Base-by-base conservation (phyloP, 2,329 filamentous ascomycete genomes). In the Biscogniauxia sp. region DNA sequence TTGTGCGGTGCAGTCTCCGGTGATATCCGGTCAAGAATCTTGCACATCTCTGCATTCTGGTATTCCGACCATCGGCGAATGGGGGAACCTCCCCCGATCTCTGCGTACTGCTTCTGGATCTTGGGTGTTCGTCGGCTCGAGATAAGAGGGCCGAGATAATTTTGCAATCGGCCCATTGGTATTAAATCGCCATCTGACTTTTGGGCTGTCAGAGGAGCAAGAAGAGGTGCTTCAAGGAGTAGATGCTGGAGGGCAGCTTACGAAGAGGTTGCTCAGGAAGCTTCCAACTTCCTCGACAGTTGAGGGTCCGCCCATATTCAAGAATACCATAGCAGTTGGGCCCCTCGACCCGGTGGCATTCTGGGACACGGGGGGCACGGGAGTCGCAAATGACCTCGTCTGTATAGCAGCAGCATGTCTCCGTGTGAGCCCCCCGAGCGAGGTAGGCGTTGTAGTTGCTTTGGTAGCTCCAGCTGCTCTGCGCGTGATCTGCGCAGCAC, bases 11-110 rank as follows among this genome's bases (percentile, higher is more conserved):
- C 95, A 1, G 93, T 97, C 73, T 96, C 90, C 5, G 95, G 95
- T 1, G 90, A 96, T 62, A 92, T 90, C 69, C 89, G 85, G 82
- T 99, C 95, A 56, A 99, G 83, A 56, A 98, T 85, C 82, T 97
- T 97, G 85, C 95, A 99, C 92, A 98, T 97, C 78, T 98, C 93
- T 61, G 84, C 83, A 61, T 88, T 93, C 76, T 99, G 95, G 73
- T 95, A 88, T 77, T 99, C 95, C 23, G 93, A 96, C 96, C 96
- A 99, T 76, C 96, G 96, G 68, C 94, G 88, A 74, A 99, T 99
- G 1, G 95, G 95, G 20, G 93, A 98, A n/a, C 95, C 95, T 64
- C 95, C 95, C 61, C 95, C 95, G 72, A 99, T 99, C 58, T 89
- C 93, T 19, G 91, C 86, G 74, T 99, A 99, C 75, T 99, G 96